A percentile compares a stretch with the other conserved stretches of the same genome.
phyloP scores from a whole-genome alignment of 164 flowering plant genomes.

The Stephania cephalantha region DNA sequence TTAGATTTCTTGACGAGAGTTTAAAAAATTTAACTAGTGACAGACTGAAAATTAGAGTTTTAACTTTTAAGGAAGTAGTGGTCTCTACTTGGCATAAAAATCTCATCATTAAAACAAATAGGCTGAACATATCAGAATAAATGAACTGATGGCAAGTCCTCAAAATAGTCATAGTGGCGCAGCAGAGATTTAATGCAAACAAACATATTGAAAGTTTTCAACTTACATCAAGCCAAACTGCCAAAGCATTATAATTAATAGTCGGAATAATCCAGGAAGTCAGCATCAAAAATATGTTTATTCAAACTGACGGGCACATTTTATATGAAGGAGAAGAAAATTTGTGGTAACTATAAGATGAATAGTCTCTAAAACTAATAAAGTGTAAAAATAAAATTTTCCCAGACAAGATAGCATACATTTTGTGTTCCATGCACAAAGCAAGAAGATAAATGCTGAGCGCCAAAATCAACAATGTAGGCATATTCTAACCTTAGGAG shows the following conservation, averaged over 20 bases:
- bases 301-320: background rate
- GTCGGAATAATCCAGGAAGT: too few species aligned
- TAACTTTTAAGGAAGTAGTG: background rate
- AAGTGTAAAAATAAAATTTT: too few species aligned
- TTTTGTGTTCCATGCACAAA: background rate
- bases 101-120: too few species aligned
- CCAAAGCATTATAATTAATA: too few species aligned
- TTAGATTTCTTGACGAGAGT: too few species aligned
- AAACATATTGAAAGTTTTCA: too few species aligned
- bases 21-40: too few species aligned
- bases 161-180: too few species aligned
- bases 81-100: background rate
- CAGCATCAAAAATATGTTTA: background rate
- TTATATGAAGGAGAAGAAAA: background rate
- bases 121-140: too few species aligned
- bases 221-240: too few species aligned
- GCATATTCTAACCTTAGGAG: slow-evolving; percentile 59
- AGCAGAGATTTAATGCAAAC: too few species aligned
- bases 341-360: background rate
- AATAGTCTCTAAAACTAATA: background rate
- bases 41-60: background rate
- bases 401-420: background rate
- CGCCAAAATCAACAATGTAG: background rate
- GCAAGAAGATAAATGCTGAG: background rate
- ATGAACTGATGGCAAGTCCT: too few species aligned